Evolutionary conservation across 495 filamentous ascomycete species (phyloP).

Genomic region (Talaromyces stipitatus): DNA sequence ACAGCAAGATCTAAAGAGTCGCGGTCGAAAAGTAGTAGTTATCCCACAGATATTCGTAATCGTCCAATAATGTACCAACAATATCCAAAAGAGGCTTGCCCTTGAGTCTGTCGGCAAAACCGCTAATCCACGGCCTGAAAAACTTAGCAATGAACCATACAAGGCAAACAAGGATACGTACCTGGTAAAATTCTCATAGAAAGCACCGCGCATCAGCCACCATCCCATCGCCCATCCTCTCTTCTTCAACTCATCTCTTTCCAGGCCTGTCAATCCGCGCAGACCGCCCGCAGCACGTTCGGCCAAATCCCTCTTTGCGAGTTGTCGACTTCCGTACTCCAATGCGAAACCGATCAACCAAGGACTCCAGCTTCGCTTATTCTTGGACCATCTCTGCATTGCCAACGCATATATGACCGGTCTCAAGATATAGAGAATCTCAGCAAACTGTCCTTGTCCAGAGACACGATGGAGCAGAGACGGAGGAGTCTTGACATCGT

Average conservation of each 20-base stretch:
- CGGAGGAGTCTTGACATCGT: constrained; percentile 88
- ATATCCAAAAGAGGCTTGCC: constrained; percentile 70
- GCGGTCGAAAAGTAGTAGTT: constrained; percentile 87
- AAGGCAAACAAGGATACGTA: constrained; percentile 16
- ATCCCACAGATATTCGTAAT: constrained; percentile 97
- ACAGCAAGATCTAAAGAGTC: constrained; percentile 42
- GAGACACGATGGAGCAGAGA: constrained; percentile 65
- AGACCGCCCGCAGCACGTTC: constrained; percentile 58
- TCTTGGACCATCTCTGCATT: constrained; percentile 57
- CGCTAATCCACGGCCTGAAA: constrained; percentile 49
- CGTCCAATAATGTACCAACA: constrained; percentile 75
- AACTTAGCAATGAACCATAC: constrained; percentile 19
- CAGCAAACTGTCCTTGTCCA: constrained; percentile 70
- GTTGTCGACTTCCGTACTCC: constrained; percentile 78
- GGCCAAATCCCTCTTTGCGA: constrained; percentile 67
- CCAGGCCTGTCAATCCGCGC: constrained; percentile 68
- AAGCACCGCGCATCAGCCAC: constrained; percentile 93
- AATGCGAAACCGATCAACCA: constrained; percentile 84
- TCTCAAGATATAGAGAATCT: constrained; percentile 83
- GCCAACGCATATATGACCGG: constrained; percentile 85
- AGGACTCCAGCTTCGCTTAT: constrained; percentile 69
- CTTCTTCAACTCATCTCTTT: constrained; percentile 78
- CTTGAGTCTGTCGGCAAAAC: constrained; percentile 58
- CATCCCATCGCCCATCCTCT: constrained; percentile 84
- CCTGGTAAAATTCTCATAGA: constrained; percentile 92